These are phyloP conservation scores for Dionaea muscipula DNA, from an alignment of 179 eudicot species.

Conservation along the genomic window DNA sequence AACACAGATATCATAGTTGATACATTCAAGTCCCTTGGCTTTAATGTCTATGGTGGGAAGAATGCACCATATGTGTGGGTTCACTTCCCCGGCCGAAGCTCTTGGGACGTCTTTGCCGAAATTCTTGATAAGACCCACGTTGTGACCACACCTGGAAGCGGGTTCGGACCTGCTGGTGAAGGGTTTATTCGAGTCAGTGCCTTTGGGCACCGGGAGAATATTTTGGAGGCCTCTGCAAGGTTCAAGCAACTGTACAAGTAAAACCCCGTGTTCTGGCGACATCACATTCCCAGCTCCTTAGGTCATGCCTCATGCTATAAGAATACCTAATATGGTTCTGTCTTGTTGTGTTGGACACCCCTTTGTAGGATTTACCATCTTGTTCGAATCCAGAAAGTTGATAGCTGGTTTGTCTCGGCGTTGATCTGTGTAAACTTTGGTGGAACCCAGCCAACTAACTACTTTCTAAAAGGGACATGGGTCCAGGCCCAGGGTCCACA, in stretches of 20 bases:
- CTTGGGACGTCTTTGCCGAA: conserved; percentile 93
- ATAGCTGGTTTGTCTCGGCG: too few species aligned
- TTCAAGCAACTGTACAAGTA: conserved; percentile 77
- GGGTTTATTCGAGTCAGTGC: conserved; percentile 89
- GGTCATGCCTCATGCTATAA: neutral
- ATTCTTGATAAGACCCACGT: conserved; percentile 91
- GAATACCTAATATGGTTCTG: neutral
- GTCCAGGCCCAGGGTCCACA: too few species aligned
- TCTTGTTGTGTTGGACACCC: too few species aligned
- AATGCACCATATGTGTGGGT: conserved; percentile 97
- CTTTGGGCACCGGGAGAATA: conserved; percentile 75
- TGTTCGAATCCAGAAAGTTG: too few species aligned
- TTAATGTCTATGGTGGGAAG: conserved; percentile 79
- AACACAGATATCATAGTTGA: conserved; percentile 66
- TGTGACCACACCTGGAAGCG: conserved; percentile 87
- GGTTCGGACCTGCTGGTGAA: conserved; percentile 93
- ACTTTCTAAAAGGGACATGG: too few species aligned
- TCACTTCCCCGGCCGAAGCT: conserved; percentile 82
- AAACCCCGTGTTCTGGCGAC: conserved; percentile 3
- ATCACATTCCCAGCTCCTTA: neutral
- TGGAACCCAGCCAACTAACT: too few species aligned
- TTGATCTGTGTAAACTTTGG: too few species aligned
- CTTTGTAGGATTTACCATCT: too few species aligned
- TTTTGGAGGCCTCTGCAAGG: conserved; percentile 82
- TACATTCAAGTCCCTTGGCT: conserved; percentile 80